Base-by-base conservation (phyloP, 352 stramenopile genomes). In the Phytophthora cajani region DNA sequence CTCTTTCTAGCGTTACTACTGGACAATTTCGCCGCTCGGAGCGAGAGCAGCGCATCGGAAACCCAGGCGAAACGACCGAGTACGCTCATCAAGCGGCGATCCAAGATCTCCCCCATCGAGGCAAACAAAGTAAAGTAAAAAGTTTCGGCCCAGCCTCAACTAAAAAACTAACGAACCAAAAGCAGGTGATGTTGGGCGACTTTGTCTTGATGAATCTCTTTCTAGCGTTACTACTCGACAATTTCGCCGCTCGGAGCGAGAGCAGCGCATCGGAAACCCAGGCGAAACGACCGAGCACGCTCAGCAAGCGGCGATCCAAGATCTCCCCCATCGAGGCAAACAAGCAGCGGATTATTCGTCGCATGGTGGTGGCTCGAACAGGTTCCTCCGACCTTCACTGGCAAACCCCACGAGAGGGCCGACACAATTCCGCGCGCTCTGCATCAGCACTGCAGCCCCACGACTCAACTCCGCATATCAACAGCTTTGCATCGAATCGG, bases 131-230 rank as follows among this genome's bases (percentile, higher is more conserved):
- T 0, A 44, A 11, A 49, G 23, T 25, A 44, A 1, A 40, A 14
- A 17, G 36, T 17, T 17, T 44, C 14, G 11, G 2, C 36, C 36
- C 36, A 17, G 3, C 14, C 36, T 7, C 30, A 33, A 33, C 30
- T 30, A 30, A 53, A 21, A 25, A 21, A 50, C 51, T 58, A 40
- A 58, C 51, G 6, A 6, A 58, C 51, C 51, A 36, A 42, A 58
- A 40, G 27, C 36, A 89, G 81, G 77, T 97, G 17, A 77, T 98
- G 5, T 72, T 98, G 25, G 94, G 92, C 19, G 78, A 88, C 30
- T 98, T 97, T 62, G 84, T 97, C 27, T 67, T 98, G 16, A 92
- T 98, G 75, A 98, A 98, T 64, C 67, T 98, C 38, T 98, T 98
- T 67, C 77, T 98, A 23, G 95, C 93, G 3, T 87, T 98, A 44